Evolutionary conservation across 2,329 filamentous ascomycete species (phyloP), one percentile per base, ranked within the genome.

Genomic region (Diaporthe longicolla): DNA sequence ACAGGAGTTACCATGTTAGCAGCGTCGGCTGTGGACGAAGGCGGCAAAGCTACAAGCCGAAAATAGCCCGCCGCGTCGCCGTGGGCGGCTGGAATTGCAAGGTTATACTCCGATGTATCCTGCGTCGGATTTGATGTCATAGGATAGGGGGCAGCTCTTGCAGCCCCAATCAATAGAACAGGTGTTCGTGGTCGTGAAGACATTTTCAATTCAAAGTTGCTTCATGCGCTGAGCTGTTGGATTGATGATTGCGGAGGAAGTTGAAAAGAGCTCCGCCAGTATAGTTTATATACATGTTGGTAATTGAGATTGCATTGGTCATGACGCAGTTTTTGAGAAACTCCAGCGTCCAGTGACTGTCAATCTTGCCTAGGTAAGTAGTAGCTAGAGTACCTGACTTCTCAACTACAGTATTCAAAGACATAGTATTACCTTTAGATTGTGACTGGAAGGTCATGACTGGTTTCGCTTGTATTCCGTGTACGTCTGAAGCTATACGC

Each of bases 151-250:
- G 26, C 61, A 32, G 45, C 61, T 26, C 61, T 66, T 9, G n/a
- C 61, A 21, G 15, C 45, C 29, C 45, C 61, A 52, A 37, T 35
- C 19, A 66, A 19, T 37, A 66, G 61, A 66, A 66, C 21, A 2
- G 52, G 1, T 13, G 24, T 52, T 35, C 9, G 45, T 52, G 61
- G 26, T 37, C 21, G 45, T n/a, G 61, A 66, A 2, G 61, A 52
- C 61, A 66, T 66, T 26, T 37, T 66, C 0, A 21, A 7, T 54
- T 32, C n/a, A 10, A 52, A 19, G 13, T 52, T 37, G 21, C 24
- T 52, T 32, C 26, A 2, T 52, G 21, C 37, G 3, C 13, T 35
- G 13, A 24, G 21, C 4, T 37, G 11, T 11, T 52, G 45, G 21
- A 35, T 52, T 52, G 4, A 32, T 65, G 26, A 17, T 6, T 37